Conservation (phyloP, 768 basidiomycete genomes). For the Myochromella boudieri region DNA sequence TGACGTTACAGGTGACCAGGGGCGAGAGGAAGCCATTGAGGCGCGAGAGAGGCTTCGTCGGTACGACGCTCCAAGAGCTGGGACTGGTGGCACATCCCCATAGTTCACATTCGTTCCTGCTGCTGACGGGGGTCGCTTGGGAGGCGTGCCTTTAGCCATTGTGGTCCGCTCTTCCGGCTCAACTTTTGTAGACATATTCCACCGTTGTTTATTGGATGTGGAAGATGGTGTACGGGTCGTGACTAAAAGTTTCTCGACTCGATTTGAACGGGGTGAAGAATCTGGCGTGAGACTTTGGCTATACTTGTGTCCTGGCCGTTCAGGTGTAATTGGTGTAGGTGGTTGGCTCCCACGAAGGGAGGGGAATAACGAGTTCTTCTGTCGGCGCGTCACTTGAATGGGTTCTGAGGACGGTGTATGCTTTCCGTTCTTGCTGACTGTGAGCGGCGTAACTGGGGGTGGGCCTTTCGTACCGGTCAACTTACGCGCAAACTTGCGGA, state of each 20-base stretch:
- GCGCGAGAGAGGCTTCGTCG: conserved; percentile 69
- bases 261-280: conserved; percentile 52
- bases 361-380: conserved; percentile 63
- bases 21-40: conserved; percentile 76
- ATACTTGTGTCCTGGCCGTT: conserved; percentile 64
- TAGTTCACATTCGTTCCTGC: conserved; percentile 34
- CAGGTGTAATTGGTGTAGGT: conserved; percentile 50
- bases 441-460: conserved; percentile 46
- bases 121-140: conserved; percentile 52
- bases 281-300: conserved; percentile 73
- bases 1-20: conserved; percentile 77
- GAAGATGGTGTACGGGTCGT: no score
- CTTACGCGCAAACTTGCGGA: conserved; percentile 75
- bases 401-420: conserved; percentile 60
- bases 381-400: conserved; percentile 44
- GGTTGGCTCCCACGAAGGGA: conserved; percentile 44
- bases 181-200: conserved; percentile 86
- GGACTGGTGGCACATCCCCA: conserved; percentile 44
- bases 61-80: conserved; percentile 47
- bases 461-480: conserved; percentile 48
- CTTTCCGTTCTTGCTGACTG: conserved; percentile 41
- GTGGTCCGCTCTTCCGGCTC: conserved; percentile 46
- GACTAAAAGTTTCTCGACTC: no score
- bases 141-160: conserved; percentile 49
- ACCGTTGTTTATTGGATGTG: conserved; percentile 51